These are phyloP conservation scores for Xeromyces bisporus DNA, from an alignment of 495 filamentous ascomycete genomes.

Conservation along the genomic window DNA sequence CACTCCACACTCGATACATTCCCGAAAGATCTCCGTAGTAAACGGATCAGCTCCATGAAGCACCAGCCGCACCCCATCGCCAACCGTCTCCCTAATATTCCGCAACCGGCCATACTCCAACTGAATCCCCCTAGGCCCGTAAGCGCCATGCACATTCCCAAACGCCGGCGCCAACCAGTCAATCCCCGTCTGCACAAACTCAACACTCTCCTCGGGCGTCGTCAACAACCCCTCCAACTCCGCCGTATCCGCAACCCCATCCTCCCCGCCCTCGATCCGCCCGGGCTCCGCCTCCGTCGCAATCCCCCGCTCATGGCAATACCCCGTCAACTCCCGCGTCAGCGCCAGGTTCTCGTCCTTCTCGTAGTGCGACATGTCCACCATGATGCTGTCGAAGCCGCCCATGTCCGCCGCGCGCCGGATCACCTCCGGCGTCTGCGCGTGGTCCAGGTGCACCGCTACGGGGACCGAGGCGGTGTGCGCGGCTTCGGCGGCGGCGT, in stretches of 20 bases:
- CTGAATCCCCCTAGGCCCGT: constrained; percentile 56
- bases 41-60: constrained; percentile 70
- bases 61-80: constrained; percentile 46
- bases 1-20: constrained; percentile 54
- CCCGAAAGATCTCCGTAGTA: constrained; percentile 45
- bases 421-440: constrained; percentile 55
- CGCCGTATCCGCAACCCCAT: constrained; percentile 60
- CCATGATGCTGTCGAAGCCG: constrained; percentile 68
- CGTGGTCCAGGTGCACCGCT: constrained; percentile 62
- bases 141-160: constrained; percentile 74
- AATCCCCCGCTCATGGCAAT: constrained; percentile 61
- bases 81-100: constrained; percentile 43
- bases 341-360: constrained; percentile 61
- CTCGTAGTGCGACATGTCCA: constrained; percentile 70
- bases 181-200: constrained; percentile 65
- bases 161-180: constrained; percentile 75
- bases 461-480: constrained; percentile 51
- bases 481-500: constrained; percentile 46
- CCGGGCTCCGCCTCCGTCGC: constrained; percentile 69
- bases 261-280: constrained; percentile 70
- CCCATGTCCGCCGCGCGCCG: constrained; percentile 45
- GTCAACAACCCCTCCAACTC: constrained; percentile 61
- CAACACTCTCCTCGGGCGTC: constrained; percentile 57
- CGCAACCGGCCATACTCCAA: constrained; percentile 55
- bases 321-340: constrained; percentile 51